Percentiles rank a stretch among this genome's conserved stretches.
Conservation (phyloP, 108 stramenopile genomes). For the Pseudonitzschia multistriata region DNA sequence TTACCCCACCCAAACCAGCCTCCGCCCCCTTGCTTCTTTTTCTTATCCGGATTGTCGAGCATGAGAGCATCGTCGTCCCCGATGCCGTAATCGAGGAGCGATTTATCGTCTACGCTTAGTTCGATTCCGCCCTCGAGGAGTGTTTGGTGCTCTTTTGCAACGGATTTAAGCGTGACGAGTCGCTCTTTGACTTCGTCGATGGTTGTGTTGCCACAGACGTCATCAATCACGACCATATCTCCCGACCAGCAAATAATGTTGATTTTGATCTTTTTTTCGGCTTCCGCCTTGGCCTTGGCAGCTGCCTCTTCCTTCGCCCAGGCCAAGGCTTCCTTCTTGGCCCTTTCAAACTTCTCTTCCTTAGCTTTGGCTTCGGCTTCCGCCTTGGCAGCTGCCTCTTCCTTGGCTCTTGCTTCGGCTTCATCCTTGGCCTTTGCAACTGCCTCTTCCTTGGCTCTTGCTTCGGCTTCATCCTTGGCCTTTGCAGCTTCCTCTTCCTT, state of each 20-base stretch:
- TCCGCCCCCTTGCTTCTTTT: background rate
- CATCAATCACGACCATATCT: conserved; percentile 4
- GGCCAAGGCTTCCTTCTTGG: too few species aligned
- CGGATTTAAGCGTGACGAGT: background rate
- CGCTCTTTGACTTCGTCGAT: conserved; percentile 6
- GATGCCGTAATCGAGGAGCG: background rate
- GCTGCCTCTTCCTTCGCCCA: too few species aligned
- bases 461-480: too few species aligned
- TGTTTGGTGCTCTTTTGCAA: conserved; percentile 1
- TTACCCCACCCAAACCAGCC: background rate
- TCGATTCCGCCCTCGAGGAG: background rate
- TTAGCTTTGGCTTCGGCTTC: too few species aligned
- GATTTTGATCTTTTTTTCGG: too few species aligned
- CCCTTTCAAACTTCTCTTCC: too few species aligned
- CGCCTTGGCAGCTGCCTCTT: too few species aligned
- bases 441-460: too few species aligned
- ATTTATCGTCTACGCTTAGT: background rate
- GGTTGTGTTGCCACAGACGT: background rate
- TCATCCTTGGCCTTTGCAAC: too few species aligned
- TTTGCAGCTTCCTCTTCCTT: too few species aligned
- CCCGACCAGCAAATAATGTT: conserved; percentile 11
- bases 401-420: too few species aligned
- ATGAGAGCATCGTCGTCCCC: background rate
- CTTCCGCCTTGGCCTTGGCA: too few species aligned
- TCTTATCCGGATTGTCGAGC: conserved; percentile 12